These are phyloP conservation scores for Solanum phureja DNA, from an alignment of 257 asterid genomes.

Conservation along the genomic window DNA sequence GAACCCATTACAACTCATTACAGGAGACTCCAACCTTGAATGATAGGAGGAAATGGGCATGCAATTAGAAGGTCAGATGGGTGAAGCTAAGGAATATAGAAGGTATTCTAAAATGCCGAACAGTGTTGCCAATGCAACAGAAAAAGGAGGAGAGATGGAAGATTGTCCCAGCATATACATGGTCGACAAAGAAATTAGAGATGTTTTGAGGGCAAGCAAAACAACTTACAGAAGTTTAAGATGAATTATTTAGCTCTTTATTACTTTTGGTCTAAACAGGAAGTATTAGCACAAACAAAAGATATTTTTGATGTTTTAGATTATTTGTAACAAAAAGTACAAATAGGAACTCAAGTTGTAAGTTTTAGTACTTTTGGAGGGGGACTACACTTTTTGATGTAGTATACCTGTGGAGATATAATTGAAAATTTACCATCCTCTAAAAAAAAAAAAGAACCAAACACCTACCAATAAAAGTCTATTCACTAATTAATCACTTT, in stretches of 20 bases:
- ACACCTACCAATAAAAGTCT: neutral
- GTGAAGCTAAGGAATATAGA: neutral
- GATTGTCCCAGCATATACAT: neutral
- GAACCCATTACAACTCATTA: neutral
- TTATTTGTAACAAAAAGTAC: neutral
- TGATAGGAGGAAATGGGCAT: neutral
- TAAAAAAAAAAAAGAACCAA: neutral
- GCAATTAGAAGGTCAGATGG: neutral
- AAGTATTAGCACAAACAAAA: neutral
- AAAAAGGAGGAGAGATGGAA: neutral
- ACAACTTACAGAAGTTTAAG: neutral
- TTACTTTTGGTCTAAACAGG: neutral
- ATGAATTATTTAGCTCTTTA: neutral
- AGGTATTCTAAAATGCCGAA: neutral
- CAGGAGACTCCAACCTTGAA: neutral
- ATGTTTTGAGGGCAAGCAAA: neutral
- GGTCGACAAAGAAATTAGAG: neutral
- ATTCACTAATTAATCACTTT: neutral
- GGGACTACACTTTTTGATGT: neutral
- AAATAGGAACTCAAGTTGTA: neutral
- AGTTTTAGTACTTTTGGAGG: neutral
- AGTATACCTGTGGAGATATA: neutral
- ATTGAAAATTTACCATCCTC: neutral
- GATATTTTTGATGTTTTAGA: neutral
- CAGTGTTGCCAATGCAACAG: neutral